These are phyloP conservation scores for Plasmodium ovale DNA, from an alignment of 169 alveolate genomes.

Conservation along the genomic window DNA sequence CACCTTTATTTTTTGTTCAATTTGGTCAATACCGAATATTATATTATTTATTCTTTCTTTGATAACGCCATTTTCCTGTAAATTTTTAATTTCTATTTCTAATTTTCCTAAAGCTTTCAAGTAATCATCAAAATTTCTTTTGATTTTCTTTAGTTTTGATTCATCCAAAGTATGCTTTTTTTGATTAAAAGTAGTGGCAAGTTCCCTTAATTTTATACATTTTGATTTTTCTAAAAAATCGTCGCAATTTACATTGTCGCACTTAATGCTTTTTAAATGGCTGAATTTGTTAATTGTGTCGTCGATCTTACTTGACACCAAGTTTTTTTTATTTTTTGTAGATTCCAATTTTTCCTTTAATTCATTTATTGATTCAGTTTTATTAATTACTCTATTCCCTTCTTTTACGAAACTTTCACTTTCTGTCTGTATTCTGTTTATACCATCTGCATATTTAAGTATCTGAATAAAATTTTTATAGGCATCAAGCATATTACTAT, in stretches of 20 bases:
- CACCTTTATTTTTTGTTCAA: neutral
- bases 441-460: conserved; percentile 13
- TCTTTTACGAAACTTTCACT: conserved; percentile 1
- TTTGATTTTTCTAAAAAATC: conserved; percentile 3
- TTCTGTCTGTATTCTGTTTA: neutral
- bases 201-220: neutral
- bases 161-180: neutral
- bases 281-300: neutral
- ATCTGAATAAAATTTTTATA: conserved; percentile 2
- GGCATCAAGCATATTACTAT: conserved; percentile 1
- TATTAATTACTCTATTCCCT: neutral
- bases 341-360: neutral
- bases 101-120: neutral
- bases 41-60: neutral
- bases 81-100: neutral
- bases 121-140: neutral
- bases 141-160: neutral
- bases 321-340: neutral
- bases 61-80: neutral
- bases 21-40: neutral
- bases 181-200: neutral
- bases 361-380: neutral
- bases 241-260: neutral
- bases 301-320: neutral
- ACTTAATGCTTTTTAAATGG: neutral